These are phyloP conservation scores for Penicillium crystallinum DNA, from an alignment of 495 filamentous ascomycete genomes.

Conservation along the genomic window DNA sequence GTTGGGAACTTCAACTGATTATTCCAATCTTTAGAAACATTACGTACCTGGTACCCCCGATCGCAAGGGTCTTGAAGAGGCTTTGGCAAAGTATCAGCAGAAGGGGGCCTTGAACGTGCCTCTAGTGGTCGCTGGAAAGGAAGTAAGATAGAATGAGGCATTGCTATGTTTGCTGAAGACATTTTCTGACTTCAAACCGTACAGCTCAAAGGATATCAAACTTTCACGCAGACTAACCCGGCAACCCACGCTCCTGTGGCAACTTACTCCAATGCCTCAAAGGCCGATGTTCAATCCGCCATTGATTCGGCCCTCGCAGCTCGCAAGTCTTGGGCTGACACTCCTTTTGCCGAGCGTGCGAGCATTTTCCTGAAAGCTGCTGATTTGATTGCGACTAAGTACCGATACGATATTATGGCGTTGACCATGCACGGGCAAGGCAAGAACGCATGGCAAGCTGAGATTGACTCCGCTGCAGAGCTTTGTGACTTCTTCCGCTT, in stretches of 20 bases:
- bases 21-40: conserved; percentile 61
- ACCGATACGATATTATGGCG: conserved; percentile 89
- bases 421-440: conserved; percentile 91
- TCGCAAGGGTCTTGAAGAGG: conserved; percentile 64
- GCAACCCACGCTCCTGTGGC: conserved; percentile 71
- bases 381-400: conserved; percentile 81
- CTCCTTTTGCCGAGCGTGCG: conserved; percentile 85
- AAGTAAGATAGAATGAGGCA: conserved; percentile 41
- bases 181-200: not conserved
- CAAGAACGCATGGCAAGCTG: conserved; percentile 95
- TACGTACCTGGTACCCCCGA: conserved; percentile 79
- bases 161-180: not conserved
- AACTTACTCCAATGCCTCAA: conserved; percentile 69
- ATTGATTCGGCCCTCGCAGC: conserved; percentile 78
- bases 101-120: conserved; percentile 66
- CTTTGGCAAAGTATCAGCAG: conserved; percentile 56
- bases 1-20: not conserved
- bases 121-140: conserved; percentile 70
- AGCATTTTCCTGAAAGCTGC: conserved; percentile 92
- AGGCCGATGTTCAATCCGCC: conserved; percentile 64
- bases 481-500: conserved; percentile 83
- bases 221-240: conserved; percentile 63
- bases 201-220: conserved; percentile 34
- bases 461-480: conserved; percentile 93
- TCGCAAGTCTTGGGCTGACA: conserved; percentile 71